phyloP scores from a whole-genome alignment of 2,329 filamentous ascomycete species.

The Aspergillus aculeatus region DNA sequence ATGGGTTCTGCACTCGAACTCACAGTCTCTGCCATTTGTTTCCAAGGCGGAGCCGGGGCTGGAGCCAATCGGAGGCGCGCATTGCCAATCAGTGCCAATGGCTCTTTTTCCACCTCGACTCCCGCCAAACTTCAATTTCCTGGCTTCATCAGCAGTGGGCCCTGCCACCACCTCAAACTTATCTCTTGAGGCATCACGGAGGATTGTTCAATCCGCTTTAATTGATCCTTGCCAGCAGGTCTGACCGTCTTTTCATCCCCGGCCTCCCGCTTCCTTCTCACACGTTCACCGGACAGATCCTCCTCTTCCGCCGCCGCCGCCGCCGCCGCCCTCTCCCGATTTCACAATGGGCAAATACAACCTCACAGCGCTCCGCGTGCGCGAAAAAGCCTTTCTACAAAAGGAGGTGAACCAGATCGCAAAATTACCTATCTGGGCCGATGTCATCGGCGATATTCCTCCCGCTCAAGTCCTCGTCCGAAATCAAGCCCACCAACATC shows the following conservation, averaged over 20 bases:
- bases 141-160: too few species aligned
- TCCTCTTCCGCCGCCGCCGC: not conserved
- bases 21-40: conserved; percentile 1
- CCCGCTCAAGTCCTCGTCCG: conserved; percentile 61
- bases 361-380: conserved; percentile 47
- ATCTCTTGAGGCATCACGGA: not conserved
- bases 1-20: conserved; percentile 12
- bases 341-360: conserved; percentile 48
- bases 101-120: conserved; percentile 34
- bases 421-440: conserved; percentile 53
- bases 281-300: not conserved
- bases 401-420: conserved; percentile 36
- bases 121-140: not conserved
- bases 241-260: not conserved
- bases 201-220: not conserved
- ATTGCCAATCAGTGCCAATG: conserved; percentile 36
- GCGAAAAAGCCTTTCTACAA: conserved; percentile 43
- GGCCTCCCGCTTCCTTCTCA: not conserved
- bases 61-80: conserved; percentile 38
- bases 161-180: too few species aligned
- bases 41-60: conserved; percentile 31
- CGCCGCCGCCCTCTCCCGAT: conserved; percentile 2
- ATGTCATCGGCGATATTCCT: conserved; percentile 57
- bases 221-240: not conserved
- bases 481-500: conserved; percentile 51